Evolutionary conservation across 495 filamentous ascomycete genomes (phyloP), one percentile per base, ranked within the genome.

Genomic region (Saxophila tyrrhenica): DNA sequence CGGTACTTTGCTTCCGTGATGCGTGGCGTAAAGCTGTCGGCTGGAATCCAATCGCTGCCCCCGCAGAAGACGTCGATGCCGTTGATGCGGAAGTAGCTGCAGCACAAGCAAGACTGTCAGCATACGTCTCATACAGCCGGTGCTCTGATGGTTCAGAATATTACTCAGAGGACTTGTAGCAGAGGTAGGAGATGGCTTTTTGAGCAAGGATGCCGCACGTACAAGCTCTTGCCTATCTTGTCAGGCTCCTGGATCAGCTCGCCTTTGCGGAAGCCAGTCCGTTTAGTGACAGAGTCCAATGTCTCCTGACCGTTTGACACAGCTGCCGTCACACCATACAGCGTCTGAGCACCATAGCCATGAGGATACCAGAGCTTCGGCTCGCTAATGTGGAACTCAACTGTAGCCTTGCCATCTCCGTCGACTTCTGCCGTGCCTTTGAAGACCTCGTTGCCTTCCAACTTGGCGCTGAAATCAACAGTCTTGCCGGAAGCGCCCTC

Each of bases 1-100:
- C 67, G 57, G 48, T 69, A 69, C 48, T 56, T 63, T 16, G 62
- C 58, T 32, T 52, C 58, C 5, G 61, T 58, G 15, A 70, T 62
- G 20, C 66, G 56, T 2, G 66, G 64, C 10, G 65, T 69, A 56
- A 70, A 70, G 39, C 60, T 69, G 48, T 70, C 68, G 19, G 65
- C 68, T 22, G 68, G 68, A 47, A 70, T 69, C 68, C 68, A 70
- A 50, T 70, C 64, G 16, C 63, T 65, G 47, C 68, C 68, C 24
- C 67, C 67, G 50, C 66, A 69, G 54, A 69, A 70, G 21, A 70
- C 63, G 55, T 65, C 62, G 8, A 69, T 58, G 44, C 60, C 60
- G 38, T 70, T 70, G 59, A 70, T 50, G 17, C 65, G 61, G 58
- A 70, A 70, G 59, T 61, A 70, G 41, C n/a, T n/a, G n/a, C n/a